Evolutionary conservation across 352 stramenopile genomes (phyloP), one percentile per base, ranked within the genome.

Genomic region (Globisporangium camurandrum): DNA sequence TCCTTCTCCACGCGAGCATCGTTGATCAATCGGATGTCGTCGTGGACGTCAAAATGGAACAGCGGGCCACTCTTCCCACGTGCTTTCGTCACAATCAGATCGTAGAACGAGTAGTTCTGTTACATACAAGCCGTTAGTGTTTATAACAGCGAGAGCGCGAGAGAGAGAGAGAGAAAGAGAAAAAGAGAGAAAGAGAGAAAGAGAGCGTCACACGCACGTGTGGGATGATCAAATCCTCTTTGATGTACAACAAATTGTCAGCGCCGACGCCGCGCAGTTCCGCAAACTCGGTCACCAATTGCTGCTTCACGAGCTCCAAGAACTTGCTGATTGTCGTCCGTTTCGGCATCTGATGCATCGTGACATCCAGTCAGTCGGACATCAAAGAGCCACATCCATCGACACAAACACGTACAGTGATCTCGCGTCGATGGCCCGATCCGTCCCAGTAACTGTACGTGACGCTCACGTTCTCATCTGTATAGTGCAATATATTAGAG

Each of bases 401-500:
- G 37, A 24, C 23, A 24, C 2, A 38, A 14, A 30, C 20, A 52
- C 56, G 56, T 23, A 97, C 86, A 24, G 69, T 86, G 23, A 98
- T 88, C 42, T 88, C 81, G 36, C 93, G 73, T 40, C 96, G 77
- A 85, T 99, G 95, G 1, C 96, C 97, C 16, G 84, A 96, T 20
- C 97, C 97, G 63, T 99, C 95, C 95, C 95, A 99, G 66, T 98
- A 99, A 37, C 84, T 97, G 76, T 98, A 99, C 7, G 92, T 98
- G 37, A 99, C 95, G 48, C 95, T 71, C 24, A 99, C 75, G 44
- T 85, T 63, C 60, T 98, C 84, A 52, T 84, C 81, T 92, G 46
- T 19, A n/a, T n/a, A n/a, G n/a, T n/a, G n/a, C n/a, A n/a, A n/a
- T n/a, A n/a, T n/a, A n/a, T n/a, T n/a, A n/a, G n/a, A n/a, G n/a